These are phyloP conservation scores for Crithidia acanthocephali DNA, from an alignment of 208 protist genomes.

Conservation along the genomic window DNA sequence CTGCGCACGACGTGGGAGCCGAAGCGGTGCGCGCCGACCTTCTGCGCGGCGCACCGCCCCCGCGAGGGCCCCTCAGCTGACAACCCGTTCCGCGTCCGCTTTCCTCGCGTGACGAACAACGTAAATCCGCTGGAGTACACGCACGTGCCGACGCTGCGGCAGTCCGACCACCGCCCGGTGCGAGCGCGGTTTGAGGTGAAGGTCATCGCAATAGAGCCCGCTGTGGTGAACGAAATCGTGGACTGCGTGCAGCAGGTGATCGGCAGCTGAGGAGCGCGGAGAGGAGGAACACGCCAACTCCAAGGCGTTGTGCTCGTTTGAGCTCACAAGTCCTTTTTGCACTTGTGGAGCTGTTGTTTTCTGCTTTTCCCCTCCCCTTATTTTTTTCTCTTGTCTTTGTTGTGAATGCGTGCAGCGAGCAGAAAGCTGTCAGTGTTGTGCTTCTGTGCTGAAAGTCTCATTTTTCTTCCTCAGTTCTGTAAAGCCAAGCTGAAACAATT, in stretches of 20 bases:
- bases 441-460: too few relatives aligned
- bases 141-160: slow-evolving; percentile 42
- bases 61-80: neutral
- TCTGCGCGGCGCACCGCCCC: slow-evolving; percentile 33
- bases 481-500: too few relatives aligned
- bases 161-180: slow-evolving; percentile 81
- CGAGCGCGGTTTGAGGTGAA: slow-evolving; percentile 70
- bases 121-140: slow-evolving; percentile 55
- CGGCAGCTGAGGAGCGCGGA: neutral
- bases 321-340: neutral
- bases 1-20: slow-evolving; percentile 25
- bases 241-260: slow-evolving; percentile 18
- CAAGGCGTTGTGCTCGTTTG: neutral
- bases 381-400: too few relatives aligned
- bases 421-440: too few relatives aligned
- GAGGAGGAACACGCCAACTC: neutral
- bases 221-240: slow-evolving; percentile 44
- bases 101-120: slow-evolving; percentile 61
- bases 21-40: slow-evolving; percentile 35
- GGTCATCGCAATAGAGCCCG: slow-evolving; percentile 46
- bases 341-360: too few relatives aligned
- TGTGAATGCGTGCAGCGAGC: too few relatives aligned
- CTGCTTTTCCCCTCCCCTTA: too few relatives aligned
- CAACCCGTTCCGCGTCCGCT: slow-evolving; percentile 29
- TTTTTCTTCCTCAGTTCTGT: too few relatives aligned